Evolutionary conservation across 108 stramenopile species (phyloP), one percentile per base, ranked within the genome.

Genomic region (Licmophora abbreviata): DNA sequence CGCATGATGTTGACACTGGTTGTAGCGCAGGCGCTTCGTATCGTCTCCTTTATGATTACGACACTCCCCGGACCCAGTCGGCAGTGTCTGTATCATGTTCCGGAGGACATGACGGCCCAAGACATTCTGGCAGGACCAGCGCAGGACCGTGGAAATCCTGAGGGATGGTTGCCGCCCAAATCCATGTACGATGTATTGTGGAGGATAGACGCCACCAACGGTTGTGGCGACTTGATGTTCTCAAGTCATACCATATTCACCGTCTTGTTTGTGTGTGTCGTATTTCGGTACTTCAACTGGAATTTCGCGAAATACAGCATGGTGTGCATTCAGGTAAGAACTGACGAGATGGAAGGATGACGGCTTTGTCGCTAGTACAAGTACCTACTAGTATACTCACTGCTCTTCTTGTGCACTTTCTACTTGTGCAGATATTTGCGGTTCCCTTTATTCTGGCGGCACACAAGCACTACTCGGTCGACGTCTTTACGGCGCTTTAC

Each of bases 201-300:
- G 34, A 40, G 64, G 12, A 18, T 48, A 15, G 64, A 59, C 48
- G 47, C 64, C 1, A 29, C 58, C 51, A 66, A 52, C 23, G 64
- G 64, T 21, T 66, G 64, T 34, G 64, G 64, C 12, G 64, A 66
- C 37, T 48, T 66, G 23, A 66, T 66, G 55, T 66, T 66, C 51
- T 59, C 58, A 15, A 56, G 54, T 37, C 64, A 66, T 46, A 66
- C 54, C 14, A 66, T 66, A 18, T 59, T 53, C 50, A 52, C 64
- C 35, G 29, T 59, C 51, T 22, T 48, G 0, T 59, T 53, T 20
- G 49, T 51, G 6, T 49, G 53, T 20, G 52, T 59, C n/a, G 33
- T 59, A 29, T 59, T 59, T 28, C 51, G 45, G 26, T 66, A 66
- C 58, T 66, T 59, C 51, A 46, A 48, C 33, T 57, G 35, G 53